Evolutionary conservation across 208 protist species (phyloP).

Genomic region (Angomonas deanei): DNA sequence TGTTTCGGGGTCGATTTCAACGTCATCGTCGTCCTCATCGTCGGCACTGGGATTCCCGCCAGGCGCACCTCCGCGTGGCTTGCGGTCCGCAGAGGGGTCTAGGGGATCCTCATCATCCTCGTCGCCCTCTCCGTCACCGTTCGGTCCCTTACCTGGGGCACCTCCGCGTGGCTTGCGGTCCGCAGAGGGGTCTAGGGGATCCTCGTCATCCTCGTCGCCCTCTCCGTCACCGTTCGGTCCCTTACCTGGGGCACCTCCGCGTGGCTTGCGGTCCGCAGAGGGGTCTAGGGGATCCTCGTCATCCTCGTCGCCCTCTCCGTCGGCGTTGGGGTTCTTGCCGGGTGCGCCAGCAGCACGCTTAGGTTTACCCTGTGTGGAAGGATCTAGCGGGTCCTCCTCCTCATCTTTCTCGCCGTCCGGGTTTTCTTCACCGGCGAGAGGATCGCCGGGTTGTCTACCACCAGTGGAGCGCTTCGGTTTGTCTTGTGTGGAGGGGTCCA

Average conservation of each 20-base stretch:
- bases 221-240: not conserved
- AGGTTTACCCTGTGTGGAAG: not conserved
- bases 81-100: not conserved
- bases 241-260: not conserved
- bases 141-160: not conserved
- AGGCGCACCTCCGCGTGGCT: not conserved
- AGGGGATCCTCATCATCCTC: constrained; percentile 6
- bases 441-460: not conserved
- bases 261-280: not conserved
- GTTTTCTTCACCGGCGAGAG: not conserved
- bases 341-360: not conserved
- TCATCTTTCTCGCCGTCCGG: not conserved
- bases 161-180: not conserved
- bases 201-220: not conserved
- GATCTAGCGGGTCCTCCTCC: not conserved
- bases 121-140: not conserved
- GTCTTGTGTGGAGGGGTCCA: not conserved
- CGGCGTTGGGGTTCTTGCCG: not conserved
- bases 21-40: not conserved
- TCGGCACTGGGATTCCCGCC: not conserved
- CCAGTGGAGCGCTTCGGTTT: constrained; percentile 1
- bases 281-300: not conserved
- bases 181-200: not conserved
- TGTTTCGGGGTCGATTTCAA: constrained; percentile 3
- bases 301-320: not conserved